Base-by-base conservation (phyloP, 2,329 filamentous ascomycete genomes). In the Neopestalotiopsis sp. region DNA sequence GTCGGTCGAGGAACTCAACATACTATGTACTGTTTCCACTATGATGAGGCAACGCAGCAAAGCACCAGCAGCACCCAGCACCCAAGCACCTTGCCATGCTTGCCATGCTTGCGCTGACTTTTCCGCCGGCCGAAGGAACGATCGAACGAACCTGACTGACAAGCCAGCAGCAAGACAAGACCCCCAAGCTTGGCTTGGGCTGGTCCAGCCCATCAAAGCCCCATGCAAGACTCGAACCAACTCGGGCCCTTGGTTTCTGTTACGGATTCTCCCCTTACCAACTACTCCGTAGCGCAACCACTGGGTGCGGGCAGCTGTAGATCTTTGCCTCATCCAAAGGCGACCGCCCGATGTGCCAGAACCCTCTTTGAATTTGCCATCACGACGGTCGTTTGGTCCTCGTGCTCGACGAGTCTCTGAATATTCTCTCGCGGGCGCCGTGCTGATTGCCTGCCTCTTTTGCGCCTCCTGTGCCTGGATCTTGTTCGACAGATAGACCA, bases 191-290 rank as follows among this genome's bases (percentile, higher is more conserved):
- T 38, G 34, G 34, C 34, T 38, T 38, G 34, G 45, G 42, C 17
- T 49, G 42, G 17, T 17, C 42, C 42, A n/a, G n/a, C 45, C 17
- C 17, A 9, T 53, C 45, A 17, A 53, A 17, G 24, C 24, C 45
- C 45, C 45, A 53, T 53, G 45, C 5, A 53, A 53, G 45, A 53
- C 45, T 53, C 45, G 17, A 53, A 53, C 45, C 45, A 17, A 53
- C 17, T 53, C 45, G 45, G 45, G 45, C n/a, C n/a, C 45, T 53
- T 53, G 45, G n/a, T 53, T 53, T 53, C n/a, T 53, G 45, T 53
- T 53, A 53, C 45, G 45, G 45, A 53, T 53, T n/a, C 17, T 53
- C n/a, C 45, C 45, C 45, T 53, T 53, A 14, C 45, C 45, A 53
- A 53, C 45, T 53, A 7, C 45, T 53, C n/a, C 45, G 45, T 53